Evolutionary conservation across 1,139 yeast genomes (phyloP).

Genomic region (Wickerhamiella infanticola): DNA sequence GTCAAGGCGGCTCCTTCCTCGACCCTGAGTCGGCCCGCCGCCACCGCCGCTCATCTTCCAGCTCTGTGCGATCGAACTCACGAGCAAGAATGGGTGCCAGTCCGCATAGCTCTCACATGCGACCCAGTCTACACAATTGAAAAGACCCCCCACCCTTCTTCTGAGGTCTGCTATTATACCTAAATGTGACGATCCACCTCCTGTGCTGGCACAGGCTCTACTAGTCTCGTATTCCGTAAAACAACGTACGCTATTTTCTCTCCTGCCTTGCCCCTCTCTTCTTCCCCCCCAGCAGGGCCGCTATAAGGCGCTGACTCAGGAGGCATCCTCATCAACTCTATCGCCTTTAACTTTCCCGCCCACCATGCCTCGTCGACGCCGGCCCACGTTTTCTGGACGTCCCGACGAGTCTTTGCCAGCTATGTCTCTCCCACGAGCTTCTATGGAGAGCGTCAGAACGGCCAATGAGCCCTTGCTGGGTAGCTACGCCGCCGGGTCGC

Average conservation of each 20-base stretch:
- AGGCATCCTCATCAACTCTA: too few relatives aligned
- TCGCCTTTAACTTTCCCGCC: too few relatives aligned
- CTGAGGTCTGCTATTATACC: too few relatives aligned
- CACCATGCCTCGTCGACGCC: background rate
- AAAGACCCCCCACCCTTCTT: too few relatives aligned
- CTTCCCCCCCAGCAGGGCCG: too few relatives aligned
- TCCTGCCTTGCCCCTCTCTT: too few relatives aligned
- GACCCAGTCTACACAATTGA: background rate
- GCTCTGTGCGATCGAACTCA: slow-evolving; percentile 14
- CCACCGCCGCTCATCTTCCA: slow-evolving; percentile 42
- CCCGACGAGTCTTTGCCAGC: background rate
- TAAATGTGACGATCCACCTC: too few relatives aligned
- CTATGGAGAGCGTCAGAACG: background rate
- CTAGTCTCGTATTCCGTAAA: too few relatives aligned
- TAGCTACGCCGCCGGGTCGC: background rate
- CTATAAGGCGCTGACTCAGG: too few relatives aligned
- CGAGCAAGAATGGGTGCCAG: slow-evolving; percentile 2
- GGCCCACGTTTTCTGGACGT: background rate
- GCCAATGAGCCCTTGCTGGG: background rate
- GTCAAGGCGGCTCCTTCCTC: slow-evolving; percentile 33
- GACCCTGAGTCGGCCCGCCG: slow-evolving; percentile 67
- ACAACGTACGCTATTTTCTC: too few relatives aligned
- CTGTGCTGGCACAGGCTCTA: too few relatives aligned
- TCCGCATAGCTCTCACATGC: background rate
- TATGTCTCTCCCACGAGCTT: background rate